phyloP scores from a whole-genome alignment of 2,329 filamentous ascomycete species.

The Fusarium sambucinum region DNA sequence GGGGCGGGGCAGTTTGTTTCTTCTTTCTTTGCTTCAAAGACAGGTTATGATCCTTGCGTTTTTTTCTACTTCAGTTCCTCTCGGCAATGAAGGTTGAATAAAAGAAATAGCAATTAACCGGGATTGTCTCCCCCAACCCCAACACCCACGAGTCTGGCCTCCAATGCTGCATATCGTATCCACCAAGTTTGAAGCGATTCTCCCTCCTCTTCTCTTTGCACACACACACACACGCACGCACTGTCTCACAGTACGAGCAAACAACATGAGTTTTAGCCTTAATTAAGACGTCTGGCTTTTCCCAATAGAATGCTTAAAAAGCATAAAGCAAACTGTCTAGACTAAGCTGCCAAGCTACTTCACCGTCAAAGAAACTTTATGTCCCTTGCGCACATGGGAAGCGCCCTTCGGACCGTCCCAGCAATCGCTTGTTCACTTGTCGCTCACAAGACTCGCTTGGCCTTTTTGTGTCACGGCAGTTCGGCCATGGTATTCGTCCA shows the following conservation, averaged over 20 bases:
- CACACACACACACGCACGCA: constrained; percentile 2
- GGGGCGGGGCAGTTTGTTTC: constrained; percentile 29
- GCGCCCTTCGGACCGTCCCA: constrained; percentile 21
- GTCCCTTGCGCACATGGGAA: constrained; percentile 31
- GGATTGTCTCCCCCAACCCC: constrained; percentile 13
- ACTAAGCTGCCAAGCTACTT: constrained; percentile 10
- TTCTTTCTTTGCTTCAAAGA: constrained; percentile 15
- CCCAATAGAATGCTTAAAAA: constrained; percentile 26
- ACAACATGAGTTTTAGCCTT: constrained; percentile 23
- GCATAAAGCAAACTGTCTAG: constrained; percentile 13
- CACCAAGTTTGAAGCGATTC: constrained; percentile 25
- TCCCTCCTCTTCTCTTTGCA: not conserved
- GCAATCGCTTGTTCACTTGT: constrained; percentile 12
- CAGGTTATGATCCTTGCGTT: constrained; percentile 28
- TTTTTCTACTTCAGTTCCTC: not conserved
- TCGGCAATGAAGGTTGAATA: constrained; percentile 20
- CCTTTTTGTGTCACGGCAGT: constrained; percentile 25
- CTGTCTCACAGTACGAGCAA: constrained; percentile 37
- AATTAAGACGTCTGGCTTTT: constrained; percentile 25
- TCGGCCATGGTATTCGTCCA: constrained; percentile 8
- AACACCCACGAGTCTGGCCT: constrained; percentile 27
- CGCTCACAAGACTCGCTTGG: constrained; percentile 22
- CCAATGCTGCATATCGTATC: constrained; percentile 26
- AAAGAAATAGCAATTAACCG: constrained; percentile 10
- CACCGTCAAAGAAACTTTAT: constrained; percentile 25